Base-by-base conservation (phyloP, 768 basidiomycete species). In the Lactarius deliciosus region DNA sequence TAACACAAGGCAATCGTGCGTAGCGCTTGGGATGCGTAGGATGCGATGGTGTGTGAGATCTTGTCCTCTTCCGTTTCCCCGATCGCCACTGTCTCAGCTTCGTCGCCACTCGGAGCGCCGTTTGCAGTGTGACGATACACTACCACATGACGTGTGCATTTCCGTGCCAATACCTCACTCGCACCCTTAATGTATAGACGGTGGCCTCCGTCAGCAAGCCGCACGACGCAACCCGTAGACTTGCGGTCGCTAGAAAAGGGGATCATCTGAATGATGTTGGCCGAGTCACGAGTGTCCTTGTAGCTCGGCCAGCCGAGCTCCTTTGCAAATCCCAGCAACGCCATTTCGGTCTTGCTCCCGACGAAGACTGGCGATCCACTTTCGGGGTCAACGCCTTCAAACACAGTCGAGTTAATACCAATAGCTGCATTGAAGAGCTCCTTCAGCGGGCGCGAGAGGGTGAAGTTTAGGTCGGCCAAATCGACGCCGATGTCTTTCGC, bases 1-100 rank as follows among this genome's bases (percentile, higher is more conserved):
- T 98, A 98, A 76, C 96, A 97, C 55, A 98, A 77, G 1, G 96
- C 94, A 70, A 99, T 92, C 2, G 97, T 98, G 60, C 96, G 87
- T 10, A 98, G 86, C 16, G 88, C 91, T 79, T 98, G 96, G 76
- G 96, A 96, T 73, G 96, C 95, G 75, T 99, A 98, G 78, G 97
- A 96, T 71, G 96, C 96, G 77, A 96, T 98, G 15, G 96, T 97
- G 57, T 91, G 85, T 30, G 83, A 84, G 75, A 98, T 93, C 74
- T 98, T 98, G 73, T 90, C 89, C 66, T 81, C 80, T 16, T 88
- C 86, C 20, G 87, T 78, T 13, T 84, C 79, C 71, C 86, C 86
- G 64, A 97, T 93, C 1, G 76, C 75, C 65, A 74, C 77, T 2
- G 85, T 86, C 74, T 88, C 82, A 53, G 95, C 76, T 15, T 69